These are phyloP conservation scores for Geotrichum citri-aurantii DNA, from an alignment of 1,139 yeast species.

Conservation along the genomic window DNA sequence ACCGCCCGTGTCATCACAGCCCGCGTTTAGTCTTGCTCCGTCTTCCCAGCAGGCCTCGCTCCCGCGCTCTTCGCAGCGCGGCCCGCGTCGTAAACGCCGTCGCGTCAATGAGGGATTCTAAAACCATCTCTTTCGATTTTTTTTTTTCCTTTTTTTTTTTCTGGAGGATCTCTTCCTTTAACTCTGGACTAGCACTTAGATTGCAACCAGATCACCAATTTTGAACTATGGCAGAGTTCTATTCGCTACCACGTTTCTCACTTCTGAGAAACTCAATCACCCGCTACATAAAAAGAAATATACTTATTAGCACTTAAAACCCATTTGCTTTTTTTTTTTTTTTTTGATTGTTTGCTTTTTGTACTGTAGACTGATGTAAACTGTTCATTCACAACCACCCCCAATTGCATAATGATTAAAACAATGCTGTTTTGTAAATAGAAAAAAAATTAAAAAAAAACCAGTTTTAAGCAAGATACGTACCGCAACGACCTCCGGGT, in stretches of 20 bases:
- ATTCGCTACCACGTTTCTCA: background rate
- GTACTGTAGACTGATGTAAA: background rate
- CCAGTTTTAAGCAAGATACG: constrained; percentile 14
- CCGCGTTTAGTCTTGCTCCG: background rate
- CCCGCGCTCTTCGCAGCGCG: background rate
- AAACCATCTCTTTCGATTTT: no score
- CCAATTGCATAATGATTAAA: background rate
- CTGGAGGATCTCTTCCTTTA: background rate
- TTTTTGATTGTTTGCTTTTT: no score
- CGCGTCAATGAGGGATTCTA: background rate
- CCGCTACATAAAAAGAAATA: background rate
- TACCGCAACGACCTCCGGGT: constrained; percentile 30
- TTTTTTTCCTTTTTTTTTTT: background rate
- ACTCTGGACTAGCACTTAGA: no score
- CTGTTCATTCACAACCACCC: no score
- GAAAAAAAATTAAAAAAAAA: background rate
- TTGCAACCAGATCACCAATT: background rate
- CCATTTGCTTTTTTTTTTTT: no score
- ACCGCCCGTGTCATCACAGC: background rate
- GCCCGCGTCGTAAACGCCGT: background rate
- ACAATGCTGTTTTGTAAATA: background rate
- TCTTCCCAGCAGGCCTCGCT: background rate
- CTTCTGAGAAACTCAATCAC: background rate
- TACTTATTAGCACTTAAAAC: background rate
- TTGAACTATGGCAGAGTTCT: background rate